These are phyloP conservation scores for Aureobasidium leucospermi DNA, from an alignment of 2,329 filamentous ascomycete genomes.

Conservation along the genomic window DNA sequence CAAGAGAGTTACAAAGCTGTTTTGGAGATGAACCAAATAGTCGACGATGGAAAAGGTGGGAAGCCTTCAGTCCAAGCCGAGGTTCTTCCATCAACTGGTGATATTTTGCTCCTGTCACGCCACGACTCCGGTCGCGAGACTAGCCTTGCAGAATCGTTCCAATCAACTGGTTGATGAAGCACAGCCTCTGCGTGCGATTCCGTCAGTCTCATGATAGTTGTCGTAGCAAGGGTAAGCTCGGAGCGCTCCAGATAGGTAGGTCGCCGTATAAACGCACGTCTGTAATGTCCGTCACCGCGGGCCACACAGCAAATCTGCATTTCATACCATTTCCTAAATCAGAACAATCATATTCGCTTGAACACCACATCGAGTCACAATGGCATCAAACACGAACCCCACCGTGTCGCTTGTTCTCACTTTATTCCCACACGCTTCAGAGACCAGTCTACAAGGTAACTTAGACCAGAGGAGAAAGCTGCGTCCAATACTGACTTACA, in stretches of 20 bases:
- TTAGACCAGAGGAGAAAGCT: not conserved
- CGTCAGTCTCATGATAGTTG: not conserved
- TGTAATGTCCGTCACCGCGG: not conserved
- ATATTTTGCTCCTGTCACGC: not conserved
- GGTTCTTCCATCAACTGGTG: not conserved
- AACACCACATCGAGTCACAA: not conserved
- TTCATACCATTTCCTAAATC: not conserved
- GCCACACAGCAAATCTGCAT: not conserved
- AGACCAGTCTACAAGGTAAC: not conserved
- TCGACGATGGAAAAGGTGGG: not conserved
- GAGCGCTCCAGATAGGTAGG: not conserved
- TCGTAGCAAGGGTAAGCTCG: not conserved
- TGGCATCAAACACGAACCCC: not conserved
- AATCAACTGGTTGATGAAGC: not conserved
- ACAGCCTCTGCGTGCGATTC: not conserved
- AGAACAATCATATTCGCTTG: not conserved
- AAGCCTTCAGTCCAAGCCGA: not conserved
- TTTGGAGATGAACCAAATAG: not conserved
- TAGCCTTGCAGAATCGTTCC: not conserved
- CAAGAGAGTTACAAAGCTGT: not conserved
- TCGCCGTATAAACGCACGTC: not conserved
- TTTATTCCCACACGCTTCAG: not conserved
- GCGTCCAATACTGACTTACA: not conserved
- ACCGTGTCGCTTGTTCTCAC: not conserved
- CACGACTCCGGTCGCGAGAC: not conserved